phyloP scores from a whole-genome alignment of 176 grass and related monocot genomes.

The Rhynchospora breviuscula region DNA sequence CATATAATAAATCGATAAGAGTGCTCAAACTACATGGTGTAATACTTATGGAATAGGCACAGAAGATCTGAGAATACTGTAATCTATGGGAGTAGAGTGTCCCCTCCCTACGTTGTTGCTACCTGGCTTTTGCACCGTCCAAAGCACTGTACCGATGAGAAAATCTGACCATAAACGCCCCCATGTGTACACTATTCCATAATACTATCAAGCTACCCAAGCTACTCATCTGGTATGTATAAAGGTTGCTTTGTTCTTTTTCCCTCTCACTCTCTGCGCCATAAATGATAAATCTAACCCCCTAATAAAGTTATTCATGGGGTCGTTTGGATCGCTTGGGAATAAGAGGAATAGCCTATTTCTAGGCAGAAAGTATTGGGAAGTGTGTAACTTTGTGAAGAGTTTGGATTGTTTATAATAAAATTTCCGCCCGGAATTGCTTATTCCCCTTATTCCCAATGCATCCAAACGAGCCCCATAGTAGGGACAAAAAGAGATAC shows the following conservation, averaged over 20 bases:
- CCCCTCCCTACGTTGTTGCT: background rate
- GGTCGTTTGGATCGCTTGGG: too few relatives aligned
- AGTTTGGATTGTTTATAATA: too few relatives aligned
- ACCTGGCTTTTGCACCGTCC: constrained; percentile 19
- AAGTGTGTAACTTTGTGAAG: too few relatives aligned
- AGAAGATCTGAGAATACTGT: background rate
- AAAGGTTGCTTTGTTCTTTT: constrained; percentile 10
- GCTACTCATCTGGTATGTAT: constrained; percentile 3
- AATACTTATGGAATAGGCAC: background rate
- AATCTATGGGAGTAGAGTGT: background rate
- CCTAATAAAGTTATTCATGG: constrained; percentile 1
- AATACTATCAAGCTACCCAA: background rate
- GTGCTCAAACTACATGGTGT: background rate
- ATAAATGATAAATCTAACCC: constrained; percentile 19
- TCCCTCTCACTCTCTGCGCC: background rate
- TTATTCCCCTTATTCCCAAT: too few relatives aligned
- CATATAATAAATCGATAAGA: background rate
- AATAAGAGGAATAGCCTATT: too few relatives aligned
- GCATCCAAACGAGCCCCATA: too few relatives aligned
- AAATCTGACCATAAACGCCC: background rate
- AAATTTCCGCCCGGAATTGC: too few relatives aligned
- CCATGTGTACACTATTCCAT: constrained; percentile 10
- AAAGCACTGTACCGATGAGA: constrained; percentile 20
- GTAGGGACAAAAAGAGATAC: constrained; percentile 10
- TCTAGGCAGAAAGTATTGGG: too few relatives aligned